Evolutionary conservation across 75 land plant species (phyloP).

Genomic region (Pseudotsuga menziesii): DNA sequence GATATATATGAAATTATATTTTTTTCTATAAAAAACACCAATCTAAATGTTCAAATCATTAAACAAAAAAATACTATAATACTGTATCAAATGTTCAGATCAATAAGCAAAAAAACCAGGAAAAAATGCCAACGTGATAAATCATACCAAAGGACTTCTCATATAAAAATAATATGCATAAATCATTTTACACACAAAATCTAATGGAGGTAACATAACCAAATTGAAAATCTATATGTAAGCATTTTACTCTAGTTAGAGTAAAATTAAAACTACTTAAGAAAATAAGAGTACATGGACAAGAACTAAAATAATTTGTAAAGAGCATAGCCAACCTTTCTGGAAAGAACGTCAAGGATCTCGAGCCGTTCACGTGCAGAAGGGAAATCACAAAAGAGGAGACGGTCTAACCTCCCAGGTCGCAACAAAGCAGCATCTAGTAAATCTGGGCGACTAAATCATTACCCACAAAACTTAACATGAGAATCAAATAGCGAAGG

Average conservation of each 20-base stretch:
- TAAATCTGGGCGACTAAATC: conserved; percentile 86
- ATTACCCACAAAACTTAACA: background rate
- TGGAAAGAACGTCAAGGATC: conserved; percentile 78
- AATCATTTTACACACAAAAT: background rate
- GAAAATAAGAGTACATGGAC: background rate
- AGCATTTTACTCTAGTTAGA: background rate
- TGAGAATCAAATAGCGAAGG: too few species aligned
- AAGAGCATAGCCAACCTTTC: conserved; percentile 55
- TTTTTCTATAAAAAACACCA: too few species aligned
- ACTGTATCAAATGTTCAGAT: background rate
- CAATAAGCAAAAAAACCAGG: background rate
- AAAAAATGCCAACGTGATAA: too few species aligned
- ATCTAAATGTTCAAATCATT: background rate
- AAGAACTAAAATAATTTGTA: background rate
- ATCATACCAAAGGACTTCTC: background rate
- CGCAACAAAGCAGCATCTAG: conserved; percentile 96
- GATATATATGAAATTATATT: too few species aligned
- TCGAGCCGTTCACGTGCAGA: conserved; percentile 67
- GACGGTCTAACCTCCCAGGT: conserved; percentile 94
- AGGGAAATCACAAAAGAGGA: conserved; percentile 97
- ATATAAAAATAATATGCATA: background rate
- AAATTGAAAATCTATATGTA: too few species aligned
- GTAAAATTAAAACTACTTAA: background rate
- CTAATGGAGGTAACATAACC: too few species aligned
- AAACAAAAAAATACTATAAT: background rate